A percentile compares a stretch with the other conserved stretches of the same genome.
These are phyloP conservation scores for Suhomyces sp. DNA, from an alignment of 805 yeast genomes.

Conservation along the genomic window DNA sequence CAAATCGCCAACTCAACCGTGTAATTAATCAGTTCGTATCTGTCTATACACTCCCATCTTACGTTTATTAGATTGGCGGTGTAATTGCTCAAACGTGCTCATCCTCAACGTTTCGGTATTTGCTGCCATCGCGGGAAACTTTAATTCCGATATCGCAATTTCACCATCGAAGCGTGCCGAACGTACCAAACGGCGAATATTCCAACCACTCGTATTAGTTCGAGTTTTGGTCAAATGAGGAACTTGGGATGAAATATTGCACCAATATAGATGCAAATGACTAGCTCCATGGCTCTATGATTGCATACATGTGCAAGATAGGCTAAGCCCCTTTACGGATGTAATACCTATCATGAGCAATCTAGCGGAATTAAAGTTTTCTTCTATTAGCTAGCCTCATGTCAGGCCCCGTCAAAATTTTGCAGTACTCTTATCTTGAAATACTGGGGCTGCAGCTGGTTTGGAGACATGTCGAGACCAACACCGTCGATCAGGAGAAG, in stretches of 20 bases:
- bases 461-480: neutral
- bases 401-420: neutral
- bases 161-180: neutral
- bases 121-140: neutral
- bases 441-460: neutral
- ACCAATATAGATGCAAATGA: neutral
- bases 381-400: neutral
- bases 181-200: neutral
- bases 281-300: neutral
- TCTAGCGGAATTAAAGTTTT: neutral
- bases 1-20: neutral
- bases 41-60: neutral
- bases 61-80: neutral
- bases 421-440: neutral
- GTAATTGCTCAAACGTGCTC: neutral
- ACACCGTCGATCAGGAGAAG: neutral
- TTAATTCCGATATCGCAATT: neutral
- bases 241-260: neutral
- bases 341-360: neutral
- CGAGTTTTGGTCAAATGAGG: neutral
- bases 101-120: neutral
- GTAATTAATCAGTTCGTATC: neutral
- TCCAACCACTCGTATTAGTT: neutral
- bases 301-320: neutral
- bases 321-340: neutral